These are phyloP conservation scores for Saccharomycopsis hybrid DNA, from an alignment of 1,139 yeast genomes.

Conservation along the genomic window DNA sequence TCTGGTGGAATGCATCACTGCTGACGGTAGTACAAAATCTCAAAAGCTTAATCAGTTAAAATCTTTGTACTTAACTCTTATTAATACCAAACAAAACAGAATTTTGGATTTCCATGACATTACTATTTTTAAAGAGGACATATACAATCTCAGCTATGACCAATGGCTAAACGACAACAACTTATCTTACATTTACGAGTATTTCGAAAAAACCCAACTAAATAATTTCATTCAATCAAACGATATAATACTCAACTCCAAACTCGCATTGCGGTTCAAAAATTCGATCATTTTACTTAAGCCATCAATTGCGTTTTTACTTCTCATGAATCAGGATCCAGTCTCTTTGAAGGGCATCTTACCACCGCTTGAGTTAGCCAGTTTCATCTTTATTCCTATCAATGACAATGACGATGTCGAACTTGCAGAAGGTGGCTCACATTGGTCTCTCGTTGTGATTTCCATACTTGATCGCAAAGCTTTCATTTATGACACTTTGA, in stretches of 20 bases:
- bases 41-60: slow-evolving; percentile 5
- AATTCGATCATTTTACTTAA: slow-evolving; percentile 30
- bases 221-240: slow-evolving; percentile 17
- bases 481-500: slow-evolving; percentile 42
- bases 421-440: slow-evolving; percentile 45
- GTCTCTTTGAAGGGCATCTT: slow-evolving; percentile 33
- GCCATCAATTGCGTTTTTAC: slow-evolving; percentile 36
- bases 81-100: not conserved
- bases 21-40: too few species aligned
- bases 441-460: slow-evolving; percentile 48
- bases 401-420: slow-evolving; percentile 46
- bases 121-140: slow-evolving; percentile 35
- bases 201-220: slow-evolving; percentile 36
- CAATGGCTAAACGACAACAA: slow-evolving; percentile 76
- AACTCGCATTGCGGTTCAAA: slow-evolving; percentile 3
- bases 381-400: slow-evolving; percentile 44
- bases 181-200: slow-evolving; percentile 56
- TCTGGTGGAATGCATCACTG: too few species aligned
- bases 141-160: slow-evolving; percentile 40
- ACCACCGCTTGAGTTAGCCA: slow-evolving; percentile 33
- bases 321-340: slow-evolving; percentile 30
- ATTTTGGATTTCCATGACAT: slow-evolving; percentile 7
- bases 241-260: slow-evolving; percentile 14
- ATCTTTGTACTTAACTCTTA: slow-evolving; percentile 2
- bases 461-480: slow-evolving; percentile 34